Evolutionary conservation across 148 eudicot genomes (phyloP), one percentile per base, ranked within the genome.

Genomic region (Euryodendron excelsum): DNA sequence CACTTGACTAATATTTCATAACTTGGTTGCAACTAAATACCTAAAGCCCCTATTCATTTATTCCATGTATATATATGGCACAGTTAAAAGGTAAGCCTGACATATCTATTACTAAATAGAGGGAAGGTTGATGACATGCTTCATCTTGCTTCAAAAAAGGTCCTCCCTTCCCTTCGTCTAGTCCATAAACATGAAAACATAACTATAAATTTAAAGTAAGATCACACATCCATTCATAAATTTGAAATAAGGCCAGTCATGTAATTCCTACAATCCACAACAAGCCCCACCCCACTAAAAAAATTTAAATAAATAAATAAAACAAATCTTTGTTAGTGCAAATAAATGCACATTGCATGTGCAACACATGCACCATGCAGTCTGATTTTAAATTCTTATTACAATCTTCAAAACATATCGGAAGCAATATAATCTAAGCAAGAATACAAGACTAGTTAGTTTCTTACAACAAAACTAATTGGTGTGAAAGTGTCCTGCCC

Each of bases 401-500:
- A 74, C 65, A 15, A 59, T 41, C 36, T 41, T 30, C 41, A 48
- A 47, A 72, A 30, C 23, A 33, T 27, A 75, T 13, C 28, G 20
- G 34, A 53, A 55, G 36, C 14, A 23, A 55, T 2, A 11, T 59
- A 74, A 75, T 41, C 33, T 48, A 34, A 31, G 61, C 64, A 76
- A 23, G 23, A 66, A 48, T 18, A 77, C 9, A 71, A 60, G 64
- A 48, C 27, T 33, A 67, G 58, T 70, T 39, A 5, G 67, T 33
- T 44, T 84, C 88, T 84, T 91, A 95, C 99, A 84, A 95, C 83
- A 48, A 85, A 77, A 86, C 99, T 93, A 83, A 95, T 95, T 50
- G 99, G 99, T n/a, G 99, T 93, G 85, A 95, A 95, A 44, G 99
- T 95, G 85, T 95, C 99, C 86, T 92, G 97, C 61, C 94, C 99